Percentiles rank a stretch among this genome's conserved stretches.
phyloP scores from a whole-genome alignment of 139 green algal species.

The Haematococcus sp. region DNA sequence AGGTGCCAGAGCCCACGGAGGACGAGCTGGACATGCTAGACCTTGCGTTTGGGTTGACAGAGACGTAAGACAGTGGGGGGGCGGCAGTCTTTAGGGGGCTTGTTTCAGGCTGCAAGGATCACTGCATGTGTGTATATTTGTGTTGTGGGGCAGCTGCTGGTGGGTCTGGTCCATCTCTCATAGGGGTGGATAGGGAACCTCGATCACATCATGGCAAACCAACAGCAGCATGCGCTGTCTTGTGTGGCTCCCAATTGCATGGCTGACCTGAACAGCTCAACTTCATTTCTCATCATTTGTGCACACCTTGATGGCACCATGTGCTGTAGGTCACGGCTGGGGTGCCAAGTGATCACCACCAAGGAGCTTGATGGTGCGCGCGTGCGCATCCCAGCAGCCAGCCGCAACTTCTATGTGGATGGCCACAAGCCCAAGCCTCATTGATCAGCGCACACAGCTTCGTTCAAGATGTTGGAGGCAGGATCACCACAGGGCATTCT shows the following conservation, averaged over 20 bases:
- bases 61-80: slow-evolving; percentile 71
- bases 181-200: too few relatives aligned
- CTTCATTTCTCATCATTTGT: too few relatives aligned
- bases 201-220: too few relatives aligned
- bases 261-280: too few relatives aligned
- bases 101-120: too few relatives aligned
- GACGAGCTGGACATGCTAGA: slow-evolving; percentile 99
- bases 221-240: too few relatives aligned
- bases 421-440: slow-evolving; percentile 59
- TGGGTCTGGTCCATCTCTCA: not conserved
- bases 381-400: slow-evolving; percentile 91
- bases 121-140: not conserved
- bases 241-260: too few relatives aligned
- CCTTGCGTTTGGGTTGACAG: slow-evolving; percentile 95
- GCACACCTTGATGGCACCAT: not conserved
- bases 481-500: too few relatives aligned
- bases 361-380: slow-evolving; percentile 90
- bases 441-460: too few relatives aligned
- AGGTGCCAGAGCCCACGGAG: slow-evolving; percentile 86
- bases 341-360: slow-evolving; percentile 89
- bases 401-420: slow-evolving; percentile 87
- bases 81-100: not conserved
- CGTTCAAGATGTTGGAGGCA: too few relatives aligned
- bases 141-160: not conserved
- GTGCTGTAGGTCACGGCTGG: slow-evolving; percentile 83